A percentile compares a stretch with the other conserved stretches of the same genome.
Conservation (phyloP, 2,329 filamentous ascomycete genomes). For the Ustilaginoidea virens region DNA sequence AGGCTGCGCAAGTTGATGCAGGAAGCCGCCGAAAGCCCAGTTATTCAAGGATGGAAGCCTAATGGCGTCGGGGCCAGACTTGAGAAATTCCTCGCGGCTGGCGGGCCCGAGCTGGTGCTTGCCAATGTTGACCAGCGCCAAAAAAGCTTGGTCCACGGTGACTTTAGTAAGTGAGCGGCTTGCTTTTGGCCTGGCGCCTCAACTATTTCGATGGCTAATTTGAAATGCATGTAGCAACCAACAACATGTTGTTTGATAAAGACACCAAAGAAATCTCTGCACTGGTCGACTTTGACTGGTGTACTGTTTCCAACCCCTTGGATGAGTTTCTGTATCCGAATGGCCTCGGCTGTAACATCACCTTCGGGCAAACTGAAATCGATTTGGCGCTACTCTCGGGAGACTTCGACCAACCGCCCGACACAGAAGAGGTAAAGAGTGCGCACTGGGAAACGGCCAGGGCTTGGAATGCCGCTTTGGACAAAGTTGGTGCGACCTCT, state of each 20-base stretch:
- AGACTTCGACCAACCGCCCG: not conserved
- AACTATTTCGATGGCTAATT: not conserved
- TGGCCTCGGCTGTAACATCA: conserved; percentile 3
- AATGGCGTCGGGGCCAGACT: conserved; percentile 6
- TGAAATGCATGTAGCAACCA: conserved; percentile 7
- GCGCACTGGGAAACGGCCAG: conserved; percentile 1
- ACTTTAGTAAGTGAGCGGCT: conserved; percentile 11
- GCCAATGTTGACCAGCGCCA: conserved; percentile 6
- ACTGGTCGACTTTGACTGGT: conserved; percentile 15
- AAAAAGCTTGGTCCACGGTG: conserved; percentile 10
- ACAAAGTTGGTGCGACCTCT: not conserved
- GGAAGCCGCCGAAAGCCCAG: conserved; percentile 4
- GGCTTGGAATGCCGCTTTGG: conserved; percentile 1
- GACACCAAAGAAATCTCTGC: conserved; percentile 9
- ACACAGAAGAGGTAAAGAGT: not conserved
- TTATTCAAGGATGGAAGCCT: conserved; percentile 9
- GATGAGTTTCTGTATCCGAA: conserved; percentile 11
- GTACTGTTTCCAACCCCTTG: conserved; percentile 9
- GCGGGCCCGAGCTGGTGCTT: conserved; percentile 6
- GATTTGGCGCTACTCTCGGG: conserved; percentile 1
- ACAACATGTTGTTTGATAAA: conserved; percentile 13
- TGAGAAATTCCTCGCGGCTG: conserved; percentile 6
- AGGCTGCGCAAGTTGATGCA: conserved; percentile 5
- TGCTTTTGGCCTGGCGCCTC: not conserved
- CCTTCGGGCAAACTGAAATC: not conserved